phyloP scores from a whole-genome alignment of 2,329 filamentous ascomycete species.

The Colletotrichum kahawae region DNA sequence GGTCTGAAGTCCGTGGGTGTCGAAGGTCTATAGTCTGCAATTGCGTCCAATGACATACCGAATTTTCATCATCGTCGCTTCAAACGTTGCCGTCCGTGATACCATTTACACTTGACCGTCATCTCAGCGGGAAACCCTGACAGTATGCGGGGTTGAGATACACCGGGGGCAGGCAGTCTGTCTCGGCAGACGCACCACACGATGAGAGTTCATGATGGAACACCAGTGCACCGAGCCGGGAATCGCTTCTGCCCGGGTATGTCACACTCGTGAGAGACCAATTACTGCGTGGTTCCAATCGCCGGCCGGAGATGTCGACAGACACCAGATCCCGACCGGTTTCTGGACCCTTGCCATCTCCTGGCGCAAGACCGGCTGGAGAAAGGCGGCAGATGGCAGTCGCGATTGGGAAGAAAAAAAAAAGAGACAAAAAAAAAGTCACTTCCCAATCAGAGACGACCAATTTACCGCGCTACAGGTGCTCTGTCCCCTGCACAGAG shows the following conservation, averaged over 20 bases:
- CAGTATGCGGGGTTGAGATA: not conserved
- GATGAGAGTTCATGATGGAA: not conserved
- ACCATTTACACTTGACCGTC: not conserved
- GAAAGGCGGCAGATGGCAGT: not conserved
- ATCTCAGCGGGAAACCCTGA: not conserved
- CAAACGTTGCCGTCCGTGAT: not conserved
- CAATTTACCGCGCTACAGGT: not conserved
- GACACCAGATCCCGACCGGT: conserved; percentile 5
- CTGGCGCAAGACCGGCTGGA: not conserved
- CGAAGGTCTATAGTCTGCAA: not conserved
- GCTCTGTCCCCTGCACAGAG: not conserved
- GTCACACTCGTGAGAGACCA: not conserved
- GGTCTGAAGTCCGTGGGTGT: not conserved
- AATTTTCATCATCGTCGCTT: not conserved
- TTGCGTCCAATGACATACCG: not conserved
- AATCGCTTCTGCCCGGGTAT: not conserved
- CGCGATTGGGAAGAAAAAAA: not conserved
- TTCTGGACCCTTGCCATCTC: not conserved
- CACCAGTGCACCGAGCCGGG: not conserved
- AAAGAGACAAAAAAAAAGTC: not conserved
- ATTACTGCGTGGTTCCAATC: not conserved
- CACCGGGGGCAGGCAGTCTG: not conserved
- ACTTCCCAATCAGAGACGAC: not conserved
- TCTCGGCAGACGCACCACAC: not conserved
- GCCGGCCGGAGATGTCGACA: not conserved